Evolutionary conservation across 306 rosid genomes (phyloP).

Genomic region (Cicer cuneatum): DNA sequence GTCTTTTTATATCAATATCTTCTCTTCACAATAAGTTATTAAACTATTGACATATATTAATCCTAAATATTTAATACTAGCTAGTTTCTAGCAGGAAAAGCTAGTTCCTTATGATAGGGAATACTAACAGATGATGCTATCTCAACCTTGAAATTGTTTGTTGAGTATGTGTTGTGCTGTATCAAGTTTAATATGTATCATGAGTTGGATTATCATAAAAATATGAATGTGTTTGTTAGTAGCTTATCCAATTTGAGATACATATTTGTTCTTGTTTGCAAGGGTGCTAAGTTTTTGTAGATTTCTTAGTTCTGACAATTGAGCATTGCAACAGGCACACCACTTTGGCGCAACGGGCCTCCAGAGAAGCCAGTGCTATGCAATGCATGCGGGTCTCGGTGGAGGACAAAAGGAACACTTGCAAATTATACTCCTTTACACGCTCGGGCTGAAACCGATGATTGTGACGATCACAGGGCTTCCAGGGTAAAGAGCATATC

Average conservation of each 20-base stretch:
- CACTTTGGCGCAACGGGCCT: slow-evolving; percentile 99
- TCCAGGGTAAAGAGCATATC: slow-evolving; percentile 73
- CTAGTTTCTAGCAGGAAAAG: too few species aligned
- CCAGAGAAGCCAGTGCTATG: slow-evolving; percentile 97
- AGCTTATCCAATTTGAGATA: slow-evolving; percentile 33
- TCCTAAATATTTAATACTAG: slow-evolving; percentile 30
- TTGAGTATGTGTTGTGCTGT: slow-evolving; percentile 26
- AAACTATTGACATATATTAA: slow-evolving; percentile 20
- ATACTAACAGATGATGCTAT: too few species aligned
- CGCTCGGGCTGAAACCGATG: slow-evolving; percentile 88
- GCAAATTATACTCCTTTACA: slow-evolving; percentile 97
- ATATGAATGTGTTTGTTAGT: slow-evolving; percentile 31
- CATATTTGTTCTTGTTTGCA: slow-evolving; percentile 17
- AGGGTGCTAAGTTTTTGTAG: slow-evolving; percentile 32
- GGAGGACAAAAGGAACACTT: slow-evolving; percentile 99
- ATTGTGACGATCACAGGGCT: slow-evolving; percentile 73
- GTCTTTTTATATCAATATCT: slow-evolving; percentile 19
- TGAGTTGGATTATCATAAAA: slow-evolving; percentile 37
- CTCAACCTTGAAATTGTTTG: background rate
- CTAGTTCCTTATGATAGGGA: too few species aligned
- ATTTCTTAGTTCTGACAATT: slow-evolving; percentile 47
- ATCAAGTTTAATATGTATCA: slow-evolving; percentile 30
- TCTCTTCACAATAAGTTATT: slow-evolving; percentile 29
- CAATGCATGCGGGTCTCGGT: slow-evolving; percentile 99
- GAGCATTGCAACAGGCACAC: slow-evolving; percentile 81